Conservation (phyloP, 2,329 filamentous ascomycete genomes). For the Sclerotinia subarctica region DNA sequence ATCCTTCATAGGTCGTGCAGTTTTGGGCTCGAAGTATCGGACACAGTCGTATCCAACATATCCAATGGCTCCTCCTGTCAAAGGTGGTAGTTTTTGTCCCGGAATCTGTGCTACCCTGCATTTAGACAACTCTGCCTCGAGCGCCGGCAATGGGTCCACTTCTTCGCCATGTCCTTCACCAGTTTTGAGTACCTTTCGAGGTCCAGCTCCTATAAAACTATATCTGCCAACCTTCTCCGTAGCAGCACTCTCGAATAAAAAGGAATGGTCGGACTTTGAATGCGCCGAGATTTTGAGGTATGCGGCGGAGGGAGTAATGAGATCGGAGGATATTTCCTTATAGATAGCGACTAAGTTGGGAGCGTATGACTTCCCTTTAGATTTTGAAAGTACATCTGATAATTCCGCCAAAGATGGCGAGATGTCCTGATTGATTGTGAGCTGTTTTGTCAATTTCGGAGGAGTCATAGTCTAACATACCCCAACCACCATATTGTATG, state of each 20-base stretch:
- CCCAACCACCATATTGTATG: slow-evolving; percentile 31
- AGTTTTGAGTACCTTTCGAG: slow-evolving; percentile 77
- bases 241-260: slow-evolving; percentile 92
- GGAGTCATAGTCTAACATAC: slow-evolving; percentile 33
- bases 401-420: slow-evolving; percentile 62
- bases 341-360: slow-evolving; percentile 79
- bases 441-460: slow-evolving; percentile 19
- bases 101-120: slow-evolving; percentile 81
- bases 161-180: slow-evolving; percentile 83
- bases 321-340: slow-evolving; percentile 83
- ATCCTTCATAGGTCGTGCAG: slow-evolving; percentile 83
- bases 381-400: slow-evolving; percentile 52
- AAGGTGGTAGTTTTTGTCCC: slow-evolving; percentile 74
- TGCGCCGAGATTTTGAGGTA: slow-evolving; percentile 86
- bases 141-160: slow-evolving; percentile 76
- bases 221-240: slow-evolving; percentile 92
- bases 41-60: slow-evolving; percentile 98
- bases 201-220: slow-evolving; percentile 86
- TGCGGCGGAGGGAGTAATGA: slow-evolving; percentile 90
- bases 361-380: slow-evolving; percentile 50
- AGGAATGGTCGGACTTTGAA: slow-evolving; percentile 75
- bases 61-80: slow-evolving; percentile 90
- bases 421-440: slow-evolving; percentile 42
- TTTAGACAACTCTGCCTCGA: slow-evolving; percentile 76
- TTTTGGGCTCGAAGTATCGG: slow-evolving; percentile 96